Conservation (phyloP, 805 yeast genomes). For the Yamadazyma laniorum region DNA sequence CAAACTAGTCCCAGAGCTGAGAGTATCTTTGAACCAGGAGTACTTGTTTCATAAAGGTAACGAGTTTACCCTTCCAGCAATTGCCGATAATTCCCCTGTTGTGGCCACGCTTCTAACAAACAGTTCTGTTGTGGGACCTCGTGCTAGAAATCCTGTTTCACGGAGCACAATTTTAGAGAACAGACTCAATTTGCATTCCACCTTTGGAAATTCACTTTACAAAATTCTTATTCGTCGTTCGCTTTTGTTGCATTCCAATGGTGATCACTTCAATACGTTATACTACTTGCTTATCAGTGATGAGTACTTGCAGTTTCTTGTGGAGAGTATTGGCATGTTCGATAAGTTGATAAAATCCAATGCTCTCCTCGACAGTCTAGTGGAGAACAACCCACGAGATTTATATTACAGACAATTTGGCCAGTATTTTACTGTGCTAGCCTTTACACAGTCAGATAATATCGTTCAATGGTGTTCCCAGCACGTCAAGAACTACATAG, state of each 20-base stretch:
- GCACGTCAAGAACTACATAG: conserved; percentile 10
- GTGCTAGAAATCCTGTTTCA: neutral
- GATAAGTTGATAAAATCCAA: conserved; percentile 5
- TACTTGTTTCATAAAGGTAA: neutral
- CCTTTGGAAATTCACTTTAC: conserved; percentile 7
- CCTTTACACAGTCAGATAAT: conserved; percentile 4
- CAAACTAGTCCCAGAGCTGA: neutral
- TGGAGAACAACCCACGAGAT: conserved; percentile 6
- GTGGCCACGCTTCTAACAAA: neutral
- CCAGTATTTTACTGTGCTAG: conserved; percentile 18
- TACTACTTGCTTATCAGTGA: conserved; percentile 10
- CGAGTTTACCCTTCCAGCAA: conserved; percentile 11
- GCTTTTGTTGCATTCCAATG: conserved; percentile 5
- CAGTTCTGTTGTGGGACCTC: neutral
- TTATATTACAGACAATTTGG: conserved; percentile 11
- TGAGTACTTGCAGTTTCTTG: conserved; percentile 11
- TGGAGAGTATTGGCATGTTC: conserved; percentile 15
- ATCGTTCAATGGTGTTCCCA: conserved; percentile 13
- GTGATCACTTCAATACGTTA: neutral
- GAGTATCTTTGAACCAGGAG: neutral
- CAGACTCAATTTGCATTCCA: neutral
- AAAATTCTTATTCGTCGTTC: conserved; percentile 3
- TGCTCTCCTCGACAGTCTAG: conserved; percentile 5
- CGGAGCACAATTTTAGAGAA: too few species aligned
- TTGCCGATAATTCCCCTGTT: conserved; percentile 7